Conservation (phyloP, 192 early-diverging fungal species). For the Helicostylum pulchrum region DNA sequence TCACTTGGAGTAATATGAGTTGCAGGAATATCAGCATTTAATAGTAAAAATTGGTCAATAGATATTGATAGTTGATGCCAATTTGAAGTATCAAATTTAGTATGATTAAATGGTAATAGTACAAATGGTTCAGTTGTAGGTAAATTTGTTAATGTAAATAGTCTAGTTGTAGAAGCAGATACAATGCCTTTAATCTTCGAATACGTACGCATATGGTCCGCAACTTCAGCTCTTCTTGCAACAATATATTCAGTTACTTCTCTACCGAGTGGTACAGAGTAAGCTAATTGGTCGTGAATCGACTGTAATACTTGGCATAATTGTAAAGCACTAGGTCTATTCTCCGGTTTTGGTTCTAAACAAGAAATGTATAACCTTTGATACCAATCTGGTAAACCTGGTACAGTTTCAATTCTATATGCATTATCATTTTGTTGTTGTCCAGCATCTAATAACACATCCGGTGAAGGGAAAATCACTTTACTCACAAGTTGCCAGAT, state of each 20-base stretch:
- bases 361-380: conserved; percentile 22
- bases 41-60: too few relatives aligned
- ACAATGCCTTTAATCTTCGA: conserved; percentile 20
- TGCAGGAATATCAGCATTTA: too few relatives aligned
- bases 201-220: conserved; percentile 23
- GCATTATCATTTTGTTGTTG: conserved; percentile 6
- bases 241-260: conserved; percentile 31
- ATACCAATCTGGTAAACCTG: conserved; percentile 35
- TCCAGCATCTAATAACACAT: conserved; percentile 20
- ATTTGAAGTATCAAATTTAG: conserved; percentile 1
- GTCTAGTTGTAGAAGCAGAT: conserved; percentile 16
- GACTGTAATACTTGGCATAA: conserved; percentile 20
- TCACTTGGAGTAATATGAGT: too few relatives aligned
- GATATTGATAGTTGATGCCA: too few relatives aligned
- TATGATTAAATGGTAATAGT: conserved; percentile 11
- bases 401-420: conserved; percentile 32
- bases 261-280: conserved; percentile 15
- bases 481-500: conserved; percentile 49
- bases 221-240: conserved; percentile 24
- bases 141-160: conserved; percentile 28
- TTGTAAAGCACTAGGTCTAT: conserved; percentile 26
- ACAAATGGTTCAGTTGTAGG: conserved; percentile 23
- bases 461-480: conserved; percentile 32
- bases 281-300: conserved; percentile 23
- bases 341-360: conserved; percentile 29